phyloP scores from a whole-genome alignment of 371 early-diverging fungal species.

The Paraphysoderma sedebokerense region DNA sequence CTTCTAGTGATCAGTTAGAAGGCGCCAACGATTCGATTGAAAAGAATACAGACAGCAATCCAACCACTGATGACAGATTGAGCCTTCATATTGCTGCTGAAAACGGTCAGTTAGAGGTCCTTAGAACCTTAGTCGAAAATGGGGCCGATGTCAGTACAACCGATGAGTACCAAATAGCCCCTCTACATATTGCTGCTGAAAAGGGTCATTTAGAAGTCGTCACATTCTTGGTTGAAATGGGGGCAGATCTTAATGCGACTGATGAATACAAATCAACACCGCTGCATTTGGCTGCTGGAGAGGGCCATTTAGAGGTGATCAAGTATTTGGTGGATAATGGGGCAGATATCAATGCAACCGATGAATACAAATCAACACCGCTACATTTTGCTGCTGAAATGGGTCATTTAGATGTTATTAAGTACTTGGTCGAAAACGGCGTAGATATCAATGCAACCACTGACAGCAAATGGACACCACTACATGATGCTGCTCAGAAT shows the following conservation, averaged over 20 bases:
- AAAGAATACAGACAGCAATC: no score
- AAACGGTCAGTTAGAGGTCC: background rate
- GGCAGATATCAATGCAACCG: constrained; percentile 14
- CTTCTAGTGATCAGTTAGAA: no score
- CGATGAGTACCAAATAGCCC: background rate
- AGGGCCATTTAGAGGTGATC: constrained; percentile 17
- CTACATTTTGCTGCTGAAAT: constrained; percentile 14
- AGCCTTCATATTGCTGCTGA: background rate
- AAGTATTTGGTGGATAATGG: constrained; percentile 29
- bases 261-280: no score
- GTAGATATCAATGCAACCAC: constrained; percentile 52
- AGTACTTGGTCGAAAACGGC: constrained; percentile 33
- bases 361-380: constrained; percentile 20
- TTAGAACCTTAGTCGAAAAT: background rate
- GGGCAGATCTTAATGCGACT: no score
- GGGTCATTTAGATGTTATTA: constrained; percentile 21
- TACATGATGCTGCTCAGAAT: constrained; percentile 56
- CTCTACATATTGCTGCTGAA: background rate
- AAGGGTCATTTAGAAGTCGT: background rate
- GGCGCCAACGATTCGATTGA: no score
- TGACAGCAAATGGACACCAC: constrained; percentile 55
- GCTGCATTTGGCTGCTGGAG: constrained; percentile 26
- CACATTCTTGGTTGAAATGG: background rate
- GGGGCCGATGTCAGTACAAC: no score
- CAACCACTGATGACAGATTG: no score